Conservation (phyloP, 371 early-diverging fungal genomes). For the Capniomyces stellatus region DNA sequence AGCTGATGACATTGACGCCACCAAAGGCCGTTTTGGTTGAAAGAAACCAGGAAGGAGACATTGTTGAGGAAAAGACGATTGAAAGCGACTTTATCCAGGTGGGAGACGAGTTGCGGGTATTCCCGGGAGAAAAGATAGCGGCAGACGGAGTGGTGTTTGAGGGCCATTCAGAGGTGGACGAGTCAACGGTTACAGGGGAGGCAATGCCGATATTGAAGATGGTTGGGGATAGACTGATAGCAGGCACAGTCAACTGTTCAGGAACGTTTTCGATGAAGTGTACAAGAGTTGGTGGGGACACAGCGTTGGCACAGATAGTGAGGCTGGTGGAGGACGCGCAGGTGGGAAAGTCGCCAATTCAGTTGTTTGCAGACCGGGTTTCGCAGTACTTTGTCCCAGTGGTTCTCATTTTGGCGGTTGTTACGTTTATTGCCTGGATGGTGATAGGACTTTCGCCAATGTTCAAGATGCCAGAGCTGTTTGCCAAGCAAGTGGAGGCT, state of each 20-base stretch:
- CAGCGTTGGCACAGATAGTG: constrained; percentile 78
- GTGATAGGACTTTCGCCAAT: constrained; percentile 31
- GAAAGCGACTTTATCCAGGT: constrained; percentile 70
- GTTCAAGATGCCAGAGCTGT: constrained; percentile 34
- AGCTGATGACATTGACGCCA: constrained; percentile 72
- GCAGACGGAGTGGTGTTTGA: constrained; percentile 77
- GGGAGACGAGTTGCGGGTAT: constrained; percentile 64
- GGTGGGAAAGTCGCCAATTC: constrained; percentile 52
- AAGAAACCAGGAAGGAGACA: constrained; percentile 16
- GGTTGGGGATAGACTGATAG: constrained; percentile 50
- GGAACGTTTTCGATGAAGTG: constrained; percentile 47
- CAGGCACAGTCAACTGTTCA: constrained; percentile 83
- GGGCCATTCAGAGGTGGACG: constrained; percentile 81
- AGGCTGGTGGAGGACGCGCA: constrained; percentile 55
- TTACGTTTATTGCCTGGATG: constrained; percentile 67
- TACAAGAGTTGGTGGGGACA: constrained; percentile 52
- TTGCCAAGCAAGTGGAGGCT: constrained; percentile 25
- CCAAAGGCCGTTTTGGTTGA: constrained; percentile 43
- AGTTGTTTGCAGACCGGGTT: constrained; percentile 52
- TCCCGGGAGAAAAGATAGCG: constrained; percentile 87
- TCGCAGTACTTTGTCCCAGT: constrained; percentile 81
- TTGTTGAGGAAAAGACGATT: constrained; percentile 44
- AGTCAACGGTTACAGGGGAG: constrained; percentile 97
- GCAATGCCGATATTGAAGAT: constrained; percentile 69
- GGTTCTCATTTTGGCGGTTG: constrained; percentile 47